Percentiles rank a stretch among this genome's conserved stretches.
phyloP scores from a whole-genome alignment of 257 asterid genomes.

The Fraxinus cuspidata region DNA sequence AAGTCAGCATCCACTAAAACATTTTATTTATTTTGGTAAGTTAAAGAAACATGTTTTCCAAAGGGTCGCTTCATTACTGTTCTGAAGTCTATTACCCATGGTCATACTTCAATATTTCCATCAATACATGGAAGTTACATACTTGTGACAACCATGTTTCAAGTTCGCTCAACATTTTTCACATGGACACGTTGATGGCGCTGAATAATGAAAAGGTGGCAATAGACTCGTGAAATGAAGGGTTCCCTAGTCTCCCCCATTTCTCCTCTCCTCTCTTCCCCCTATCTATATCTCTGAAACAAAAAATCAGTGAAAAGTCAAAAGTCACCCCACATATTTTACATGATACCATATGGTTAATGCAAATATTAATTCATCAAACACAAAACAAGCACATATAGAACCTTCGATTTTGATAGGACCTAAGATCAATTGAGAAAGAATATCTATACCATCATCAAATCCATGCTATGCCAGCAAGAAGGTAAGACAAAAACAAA shows the following conservation, averaged over 20 bases:
- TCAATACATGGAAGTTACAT: background rate
- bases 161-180: background rate
- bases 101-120: background rate
- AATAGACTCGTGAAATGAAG: too few species aligned
- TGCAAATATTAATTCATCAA: background rate
- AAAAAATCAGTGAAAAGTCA: too few species aligned
- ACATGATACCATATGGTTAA: background rate
- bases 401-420: background rate
- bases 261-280: background rate
- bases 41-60: constrained; percentile 2
- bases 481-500: background rate
- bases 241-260: constrained; percentile 2
- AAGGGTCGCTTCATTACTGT: background rate
- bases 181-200: background rate
- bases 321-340: background rate
- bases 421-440: constrained; percentile 15
- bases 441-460: constrained; percentile 17
- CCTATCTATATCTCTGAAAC: too few species aligned
- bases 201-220: background rate
- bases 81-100: background rate
- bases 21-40: background rate
- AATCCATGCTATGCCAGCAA: background rate
- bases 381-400: constrained; percentile 10
- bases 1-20: background rate
- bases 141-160: background rate